These are phyloP conservation scores for Tuber borchii DNA, from an alignment of 495 filamentous ascomycete species.

Conservation along the genomic window DNA sequence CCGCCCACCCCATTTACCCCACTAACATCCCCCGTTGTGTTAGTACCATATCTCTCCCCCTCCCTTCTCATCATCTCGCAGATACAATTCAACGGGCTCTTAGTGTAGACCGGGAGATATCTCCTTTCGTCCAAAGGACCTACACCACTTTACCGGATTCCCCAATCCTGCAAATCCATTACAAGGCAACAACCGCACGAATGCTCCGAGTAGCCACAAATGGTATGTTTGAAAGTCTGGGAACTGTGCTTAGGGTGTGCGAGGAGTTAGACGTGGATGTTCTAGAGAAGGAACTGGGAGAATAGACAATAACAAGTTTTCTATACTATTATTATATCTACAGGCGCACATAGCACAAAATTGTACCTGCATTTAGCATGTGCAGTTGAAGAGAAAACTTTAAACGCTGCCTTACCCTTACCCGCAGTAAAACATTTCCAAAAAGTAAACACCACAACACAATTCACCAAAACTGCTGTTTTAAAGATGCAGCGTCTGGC, in stretches of 20 bases:
- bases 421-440: not conserved
- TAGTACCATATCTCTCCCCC: conserved; percentile 73
- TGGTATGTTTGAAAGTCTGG: conserved; percentile 90
- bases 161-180: conserved; percentile 64
- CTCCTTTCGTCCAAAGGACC: conserved; percentile 64
- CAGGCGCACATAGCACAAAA: not conserved
- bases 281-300: conserved; percentile 45
- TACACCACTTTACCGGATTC: conserved; percentile 42
- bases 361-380: not conserved
- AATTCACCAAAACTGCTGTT: not conserved
- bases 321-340: not conserved
- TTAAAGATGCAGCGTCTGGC: not conserved
- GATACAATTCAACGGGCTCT: conserved; percentile 67
- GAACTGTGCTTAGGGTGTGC: conserved; percentile 77
- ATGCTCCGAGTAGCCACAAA: conserved; percentile 97
- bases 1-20: conserved; percentile 8
- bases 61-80: conserved; percentile 75
- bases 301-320: conserved; percentile 5
- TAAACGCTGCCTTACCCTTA: not conserved
- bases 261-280: conserved; percentile 73
- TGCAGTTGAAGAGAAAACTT: not conserved
- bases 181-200: conserved; percentile 83
- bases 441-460: not conserved
- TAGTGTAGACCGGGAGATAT: conserved; percentile 82
- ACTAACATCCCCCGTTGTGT: conserved; percentile 14